A percentile compares a stretch with the other conserved stretches of the same genome.
These are phyloP conservation scores for Alternaria tenuissima DNA, from an alignment of 2,329 filamentous ascomycete species.

Conservation along the genomic window DNA sequence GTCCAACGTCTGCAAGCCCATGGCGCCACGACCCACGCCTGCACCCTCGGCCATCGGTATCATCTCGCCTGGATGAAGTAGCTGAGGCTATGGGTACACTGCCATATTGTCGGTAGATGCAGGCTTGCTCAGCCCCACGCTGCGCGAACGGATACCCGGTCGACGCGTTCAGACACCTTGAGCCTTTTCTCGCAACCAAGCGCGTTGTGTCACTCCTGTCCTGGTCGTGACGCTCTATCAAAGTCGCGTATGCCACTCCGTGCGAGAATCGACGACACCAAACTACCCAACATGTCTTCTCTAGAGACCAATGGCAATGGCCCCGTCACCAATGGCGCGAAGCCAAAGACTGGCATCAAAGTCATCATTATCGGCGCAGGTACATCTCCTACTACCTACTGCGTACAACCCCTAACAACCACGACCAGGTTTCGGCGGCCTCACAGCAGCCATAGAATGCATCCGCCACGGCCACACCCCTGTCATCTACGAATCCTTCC, in stretches of 20 bases:
- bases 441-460: constrained; percentile 70
- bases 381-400: constrained; percentile 30
- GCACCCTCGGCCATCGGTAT: constrained; percentile 6
- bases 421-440: constrained; percentile 64
- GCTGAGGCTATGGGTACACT: not conserved
- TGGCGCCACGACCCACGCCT: constrained; percentile 6
- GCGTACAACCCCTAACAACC: not conserved
- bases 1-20: constrained; percentile 3
- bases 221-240: not conserved
- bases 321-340: constrained; percentile 10
- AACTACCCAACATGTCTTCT: constrained; percentile 34
- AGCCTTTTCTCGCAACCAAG: constrained; percentile 2
- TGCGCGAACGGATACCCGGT: constrained; percentile 10
- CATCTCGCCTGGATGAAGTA: constrained; percentile 22
- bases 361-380: constrained; percentile 60
- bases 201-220: not conserved
- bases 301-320: constrained; percentile 13
- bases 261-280: constrained; percentile 26
- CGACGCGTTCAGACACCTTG: constrained; percentile 5
- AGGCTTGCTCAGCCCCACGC: constrained; percentile 23
- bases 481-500: constrained; percentile 66
- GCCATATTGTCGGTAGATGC: constrained; percentile 9
- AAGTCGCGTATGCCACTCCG: constrained; percentile 28
- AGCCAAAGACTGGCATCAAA: constrained; percentile 58
- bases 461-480: constrained; percentile 68